Evolutionary conservation across 1,284 basidiomycete genomes (phyloP).

Genomic region (Pholiota adiposa): DNA sequence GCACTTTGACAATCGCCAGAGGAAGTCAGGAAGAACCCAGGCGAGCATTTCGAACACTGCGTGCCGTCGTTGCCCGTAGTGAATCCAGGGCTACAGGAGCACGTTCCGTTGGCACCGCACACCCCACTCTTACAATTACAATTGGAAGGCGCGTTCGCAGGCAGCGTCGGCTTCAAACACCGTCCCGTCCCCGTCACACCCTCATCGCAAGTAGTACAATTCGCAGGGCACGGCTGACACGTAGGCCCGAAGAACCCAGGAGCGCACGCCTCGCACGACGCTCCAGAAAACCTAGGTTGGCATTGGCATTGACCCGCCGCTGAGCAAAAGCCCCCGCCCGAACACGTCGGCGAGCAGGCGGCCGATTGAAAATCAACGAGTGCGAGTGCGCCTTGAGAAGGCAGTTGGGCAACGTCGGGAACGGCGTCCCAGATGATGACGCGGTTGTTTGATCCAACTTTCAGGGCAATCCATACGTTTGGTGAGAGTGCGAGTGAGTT

Average conservation of each 20-base stretch:
- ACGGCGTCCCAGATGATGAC: conserved; percentile 76
- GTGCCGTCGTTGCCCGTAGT: conserved; percentile 68
- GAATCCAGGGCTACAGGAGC: conserved; percentile 79
- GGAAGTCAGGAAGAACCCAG: conserved; percentile 73
- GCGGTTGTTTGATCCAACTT: conserved; percentile 42
- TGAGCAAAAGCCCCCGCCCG: conserved; percentile 70
- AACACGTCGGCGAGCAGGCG: conserved; percentile 71
- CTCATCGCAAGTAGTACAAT: conserved; percentile 73
- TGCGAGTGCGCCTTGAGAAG: conserved; percentile 48
- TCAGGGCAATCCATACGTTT: conserved; percentile 57
- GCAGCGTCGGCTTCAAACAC: conserved; percentile 54
- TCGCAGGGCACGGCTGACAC: conserved; percentile 68
- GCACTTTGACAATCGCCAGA: conserved; percentile 74
- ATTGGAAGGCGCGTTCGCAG: conserved; percentile 55
- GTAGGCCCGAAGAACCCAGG: conserved; percentile 71
- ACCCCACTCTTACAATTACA: conserved; percentile 82
- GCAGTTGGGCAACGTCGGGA: conserved; percentile 72
- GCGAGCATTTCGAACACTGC: conserved; percentile 69
- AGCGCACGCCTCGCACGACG: conserved; percentile 76
- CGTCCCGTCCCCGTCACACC: conserved; percentile 74
- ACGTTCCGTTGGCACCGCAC: conserved; percentile 69
- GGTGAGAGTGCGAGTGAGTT: conserved; percentile 64
- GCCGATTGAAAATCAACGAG: conserved; percentile 70
- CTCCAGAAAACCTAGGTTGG: conserved; percentile 70
- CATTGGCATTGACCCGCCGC: conserved; percentile 72